Conservation (phyloP, 768 basidiomycete species). For the Amanita polypyramis region DNA sequence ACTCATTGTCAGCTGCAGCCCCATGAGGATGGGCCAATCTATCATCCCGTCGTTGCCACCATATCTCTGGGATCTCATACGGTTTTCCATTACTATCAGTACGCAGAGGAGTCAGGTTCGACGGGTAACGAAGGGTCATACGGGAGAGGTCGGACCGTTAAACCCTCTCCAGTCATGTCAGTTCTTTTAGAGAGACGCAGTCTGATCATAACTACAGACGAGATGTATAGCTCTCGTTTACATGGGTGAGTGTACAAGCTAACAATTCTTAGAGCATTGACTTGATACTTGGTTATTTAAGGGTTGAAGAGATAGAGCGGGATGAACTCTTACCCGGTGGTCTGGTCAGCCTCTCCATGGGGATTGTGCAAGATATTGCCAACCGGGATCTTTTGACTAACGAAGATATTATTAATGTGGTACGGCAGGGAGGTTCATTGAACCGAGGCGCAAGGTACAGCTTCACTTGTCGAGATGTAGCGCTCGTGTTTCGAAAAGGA, state of each 20-base stretch:
- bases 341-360: constrained; percentile 14
- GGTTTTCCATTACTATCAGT: constrained; percentile 75
- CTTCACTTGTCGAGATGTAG: constrained; percentile 79
- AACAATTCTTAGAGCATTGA: constrained; percentile 1
- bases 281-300: constrained; percentile 13
- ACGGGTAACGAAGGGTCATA: constrained; percentile 11
- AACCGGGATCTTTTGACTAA: constrained; percentile 48
- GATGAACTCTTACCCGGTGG: constrained; percentile 32
- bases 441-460: constrained; percentile 59
- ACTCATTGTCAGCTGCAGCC: constrained; percentile 39
- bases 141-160: constrained; percentile 42
- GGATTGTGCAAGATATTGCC: constrained; percentile 26
- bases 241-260: constrained; percentile 46
- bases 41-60: constrained; percentile 84
- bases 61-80: constrained; percentile 79
- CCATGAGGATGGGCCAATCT: constrained; percentile 87
- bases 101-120: constrained; percentile 22
- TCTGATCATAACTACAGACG: constrained; percentile 61
- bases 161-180: constrained; percentile 54
- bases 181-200: constrained; percentile 81
- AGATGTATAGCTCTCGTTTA: constrained; percentile 61
- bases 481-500: constrained; percentile 40
- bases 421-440: constrained; percentile 41
- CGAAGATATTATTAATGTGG: constrained; percentile 23
- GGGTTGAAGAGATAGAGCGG: constrained; percentile 47